A percentile compares a stretch with the other conserved stretches of the same genome.
phyloP scores from a whole-genome alignment of 2,329 filamentous ascomycete genomes.

The Coccinonectria pachysandricola region DNA sequence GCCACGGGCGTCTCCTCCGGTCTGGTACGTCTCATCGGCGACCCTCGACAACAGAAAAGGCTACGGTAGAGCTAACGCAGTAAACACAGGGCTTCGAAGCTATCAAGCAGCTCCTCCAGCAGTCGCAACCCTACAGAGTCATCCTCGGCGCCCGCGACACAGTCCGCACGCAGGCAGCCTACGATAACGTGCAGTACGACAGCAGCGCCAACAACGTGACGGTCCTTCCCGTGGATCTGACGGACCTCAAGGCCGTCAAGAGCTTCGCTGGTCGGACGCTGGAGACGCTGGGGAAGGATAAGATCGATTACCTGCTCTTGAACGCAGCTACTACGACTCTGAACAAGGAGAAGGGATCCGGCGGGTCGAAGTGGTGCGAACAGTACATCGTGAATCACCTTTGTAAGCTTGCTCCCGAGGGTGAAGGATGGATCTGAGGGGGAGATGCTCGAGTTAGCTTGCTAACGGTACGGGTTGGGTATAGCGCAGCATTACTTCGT shows the following conservation, averaged over 20 bases:
- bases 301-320: conserved; percentile 38
- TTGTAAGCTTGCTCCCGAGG: too few relatives aligned
- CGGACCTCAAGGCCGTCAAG: conserved; percentile 33
- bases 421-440: too few relatives aligned
- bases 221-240: conserved; percentile 38
- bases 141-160: conserved; percentile 41
- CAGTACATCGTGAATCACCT: conserved; percentile 41
- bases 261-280: conserved; percentile 36
- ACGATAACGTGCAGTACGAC: conserved; percentile 32
- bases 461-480: conserved; percentile 6
- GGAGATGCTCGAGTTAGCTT: too few relatives aligned
- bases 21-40: conserved; percentile 34
- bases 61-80: too few relatives aligned
- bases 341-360: conserved; percentile 24
- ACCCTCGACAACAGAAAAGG: too few relatives aligned
- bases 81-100: conserved; percentile 43
- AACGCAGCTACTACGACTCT: conserved; percentile 36
- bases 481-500: conserved; percentile 44
- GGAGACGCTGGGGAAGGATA: conserved; percentile 28
- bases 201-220: conserved; percentile 28
- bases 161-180: conserved; percentile 29
- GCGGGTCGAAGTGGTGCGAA: conserved; percentile 41
- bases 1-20: conserved; percentile 41
- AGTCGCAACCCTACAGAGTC: conserved; percentile 35
- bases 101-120: conserved; percentile 38